These are phyloP conservation scores for Heimioporus sp. DNA, from an alignment of 768 basidiomycete species.

Conservation along the genomic window DNA sequence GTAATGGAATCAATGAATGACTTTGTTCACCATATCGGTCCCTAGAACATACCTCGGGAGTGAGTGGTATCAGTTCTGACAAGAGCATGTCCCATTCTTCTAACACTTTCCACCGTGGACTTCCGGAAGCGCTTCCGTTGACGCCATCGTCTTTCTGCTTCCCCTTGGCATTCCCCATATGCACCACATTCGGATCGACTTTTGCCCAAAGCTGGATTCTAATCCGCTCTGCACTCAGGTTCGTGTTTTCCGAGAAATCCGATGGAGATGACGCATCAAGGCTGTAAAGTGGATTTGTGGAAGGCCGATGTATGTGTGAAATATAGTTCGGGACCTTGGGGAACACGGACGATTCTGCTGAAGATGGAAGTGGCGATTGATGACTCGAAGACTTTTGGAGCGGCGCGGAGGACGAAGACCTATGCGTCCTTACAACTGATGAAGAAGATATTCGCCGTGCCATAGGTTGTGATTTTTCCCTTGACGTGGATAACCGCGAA, in stretches of 20 bases:
- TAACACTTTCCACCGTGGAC: slow-evolving; percentile 58
- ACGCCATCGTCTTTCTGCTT: slow-evolving; percentile 43
- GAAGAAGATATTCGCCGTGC: slow-evolving; percentile 21
- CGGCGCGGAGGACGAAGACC: slow-evolving; percentile 22
- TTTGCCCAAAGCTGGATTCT: slow-evolving; percentile 62
- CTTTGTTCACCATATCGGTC: slow-evolving; percentile 6
- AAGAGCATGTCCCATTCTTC: slow-evolving; percentile 69
- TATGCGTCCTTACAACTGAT: slow-evolving; percentile 18
- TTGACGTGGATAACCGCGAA: slow-evolving; percentile 11
- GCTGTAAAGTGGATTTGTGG: slow-evolving; percentile 76
- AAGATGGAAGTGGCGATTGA: slow-evolving; percentile 20
- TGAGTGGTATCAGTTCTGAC: slow-evolving; percentile 52
- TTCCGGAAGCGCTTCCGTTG: slow-evolving; percentile 10
- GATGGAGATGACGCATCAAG: slow-evolving; percentile 50
- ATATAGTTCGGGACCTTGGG: slow-evolving; percentile 59
- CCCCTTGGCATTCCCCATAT: slow-evolving; percentile 34
- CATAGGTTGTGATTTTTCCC: slow-evolving; percentile 15
- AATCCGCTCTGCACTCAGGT: slow-evolving; percentile 51
- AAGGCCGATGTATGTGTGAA: slow-evolving; percentile 77
- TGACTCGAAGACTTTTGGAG: slow-evolving; percentile 25
- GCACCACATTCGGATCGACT: slow-evolving; percentile 18
- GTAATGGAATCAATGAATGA: slow-evolving; percentile 7
- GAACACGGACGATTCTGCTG: slow-evolving; percentile 10
- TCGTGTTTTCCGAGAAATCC: slow-evolving; percentile 55
- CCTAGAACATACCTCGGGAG: slow-evolving; percentile 54